A percentile compares a stretch with the other conserved stretches of the same genome.
Conservation (phyloP, 2,329 filamentous ascomycete genomes). For the Calonectria fujianensis region DNA sequence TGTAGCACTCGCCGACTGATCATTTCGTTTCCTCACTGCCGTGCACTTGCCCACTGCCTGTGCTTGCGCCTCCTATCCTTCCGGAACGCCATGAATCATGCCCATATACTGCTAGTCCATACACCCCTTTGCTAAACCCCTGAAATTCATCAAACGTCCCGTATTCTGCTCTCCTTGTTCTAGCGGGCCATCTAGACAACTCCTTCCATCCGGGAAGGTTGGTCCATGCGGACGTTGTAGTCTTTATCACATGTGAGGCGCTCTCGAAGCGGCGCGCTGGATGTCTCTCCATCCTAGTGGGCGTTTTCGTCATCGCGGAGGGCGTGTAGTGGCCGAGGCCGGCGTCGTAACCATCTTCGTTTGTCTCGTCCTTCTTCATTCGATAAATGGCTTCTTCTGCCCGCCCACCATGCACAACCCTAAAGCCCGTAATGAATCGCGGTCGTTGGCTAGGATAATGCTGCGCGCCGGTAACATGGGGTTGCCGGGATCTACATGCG, state of each 20-base stretch:
- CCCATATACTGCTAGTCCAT: slow-evolving; percentile 45
- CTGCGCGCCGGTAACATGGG: slow-evolving; percentile 92
- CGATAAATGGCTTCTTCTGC: slow-evolving; percentile 80
- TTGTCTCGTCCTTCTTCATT: slow-evolving; percentile 62
- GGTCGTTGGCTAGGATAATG: slow-evolving; percentile 88
- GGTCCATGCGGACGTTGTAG: slow-evolving; percentile 27
- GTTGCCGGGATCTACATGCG: slow-evolving; percentile 89
- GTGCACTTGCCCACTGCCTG: slow-evolving; percentile 57
- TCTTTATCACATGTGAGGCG: slow-evolving; percentile 42
- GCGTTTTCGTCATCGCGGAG: slow-evolving; percentile 38
- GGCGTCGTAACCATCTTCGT: slow-evolving; percentile 41
- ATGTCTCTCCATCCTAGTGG: slow-evolving; percentile 41
- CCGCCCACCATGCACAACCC: slow-evolving; percentile 79
- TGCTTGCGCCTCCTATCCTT: slow-evolving; percentile 44
- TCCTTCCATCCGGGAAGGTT: slow-evolving; percentile 31
- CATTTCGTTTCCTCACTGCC: slow-evolving; percentile 28
- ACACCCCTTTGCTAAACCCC: slow-evolving; percentile 45
- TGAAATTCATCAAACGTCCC: slow-evolving; percentile 52
- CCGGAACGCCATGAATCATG: slow-evolving; percentile 55
- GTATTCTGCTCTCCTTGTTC: slow-evolving; percentile 49
- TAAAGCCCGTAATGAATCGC: slow-evolving; percentile 75
- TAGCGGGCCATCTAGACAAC: slow-evolving; percentile 16
- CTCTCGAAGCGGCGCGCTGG: slow-evolving; percentile 46
- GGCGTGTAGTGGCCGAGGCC: slow-evolving; percentile 42
- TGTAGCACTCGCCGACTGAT: slow-evolving; percentile 22